phyloP scores from a whole-genome alignment of 495 filamentous ascomycete genomes.

The Aspergillus hancockii region DNA sequence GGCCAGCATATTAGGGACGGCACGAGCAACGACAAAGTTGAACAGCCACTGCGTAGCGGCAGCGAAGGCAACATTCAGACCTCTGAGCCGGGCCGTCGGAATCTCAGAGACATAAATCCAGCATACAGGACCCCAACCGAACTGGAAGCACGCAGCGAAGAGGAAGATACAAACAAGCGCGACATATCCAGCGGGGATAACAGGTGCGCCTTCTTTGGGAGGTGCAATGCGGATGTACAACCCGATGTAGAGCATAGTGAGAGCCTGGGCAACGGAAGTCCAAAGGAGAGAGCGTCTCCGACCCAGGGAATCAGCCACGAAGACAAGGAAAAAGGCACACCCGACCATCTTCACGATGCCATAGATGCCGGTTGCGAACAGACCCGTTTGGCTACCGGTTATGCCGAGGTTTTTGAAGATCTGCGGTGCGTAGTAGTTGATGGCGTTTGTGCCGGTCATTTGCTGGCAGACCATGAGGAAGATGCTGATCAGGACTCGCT shows the following conservation, averaged over 20 bases:
- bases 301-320: constrained; percentile 72
- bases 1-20: constrained; percentile 46
- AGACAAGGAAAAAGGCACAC: constrained; percentile 65
- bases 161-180: constrained; percentile 72
- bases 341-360: constrained; percentile 56
- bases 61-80: constrained; percentile 65
- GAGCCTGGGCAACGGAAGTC: constrained; percentile 68
- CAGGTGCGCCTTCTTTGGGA: constrained; percentile 49
- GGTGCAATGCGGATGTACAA: constrained; percentile 75
- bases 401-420: constrained; percentile 65
- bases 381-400: constrained; percentile 43
- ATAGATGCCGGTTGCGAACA: constrained; percentile 57
- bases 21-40: constrained; percentile 42
- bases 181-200: constrained; percentile 63
- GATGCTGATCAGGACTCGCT: constrained; percentile 56
- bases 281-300: constrained; percentile 70
- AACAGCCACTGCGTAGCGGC: constrained; percentile 63
- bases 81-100: constrained; percentile 65
- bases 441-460: constrained; percentile 66
- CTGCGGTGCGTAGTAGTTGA: constrained; percentile 72
- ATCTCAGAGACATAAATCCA: constrained; percentile 80
- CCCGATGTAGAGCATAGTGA: constrained; percentile 79
- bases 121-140: constrained; percentile 77
- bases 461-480: constrained; percentile 73
- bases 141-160: constrained; percentile 75